phyloP scores from a whole-genome alignment of 1,284 basidiomycete species.

The Pholiota adiposa region DNA sequence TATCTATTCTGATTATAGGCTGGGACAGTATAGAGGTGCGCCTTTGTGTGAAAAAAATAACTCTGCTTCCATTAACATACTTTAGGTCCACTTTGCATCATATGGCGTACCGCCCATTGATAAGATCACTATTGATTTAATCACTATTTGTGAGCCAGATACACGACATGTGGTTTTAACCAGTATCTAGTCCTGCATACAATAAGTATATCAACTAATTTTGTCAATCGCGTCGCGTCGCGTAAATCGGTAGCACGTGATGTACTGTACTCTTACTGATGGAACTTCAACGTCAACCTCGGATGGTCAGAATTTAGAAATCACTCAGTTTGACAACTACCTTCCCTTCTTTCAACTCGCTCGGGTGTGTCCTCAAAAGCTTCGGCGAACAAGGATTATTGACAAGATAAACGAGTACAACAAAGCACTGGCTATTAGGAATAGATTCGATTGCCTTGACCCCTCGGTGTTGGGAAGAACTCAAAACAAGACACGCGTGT shows the following conservation, averaged over 20 bases:
- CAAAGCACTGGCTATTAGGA: background rate
- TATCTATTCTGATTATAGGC: conserved; percentile 24
- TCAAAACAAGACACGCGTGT: background rate
- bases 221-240: background rate
- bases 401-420: background rate
- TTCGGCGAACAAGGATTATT: background rate
- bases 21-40: conserved; percentile 30
- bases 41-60: background rate
- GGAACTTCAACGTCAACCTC: no score
- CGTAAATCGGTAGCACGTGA: background rate
- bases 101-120: background rate
- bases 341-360: background rate
- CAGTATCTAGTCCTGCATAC: background rate
- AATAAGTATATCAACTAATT: background rate
- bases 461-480: no score
- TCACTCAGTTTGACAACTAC: background rate
- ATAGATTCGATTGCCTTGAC: background rate
- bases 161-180: background rate
- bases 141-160: background rate
- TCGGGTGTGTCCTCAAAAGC: background rate
- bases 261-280: background rate
- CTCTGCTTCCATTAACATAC: background rate
- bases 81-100: background rate
- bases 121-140: background rate
- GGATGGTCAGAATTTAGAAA: no score